Evolutionary conservation across 1,284 basidiomycete genomes (phyloP).

Genomic region (Rugosomyces carneus): DNA sequence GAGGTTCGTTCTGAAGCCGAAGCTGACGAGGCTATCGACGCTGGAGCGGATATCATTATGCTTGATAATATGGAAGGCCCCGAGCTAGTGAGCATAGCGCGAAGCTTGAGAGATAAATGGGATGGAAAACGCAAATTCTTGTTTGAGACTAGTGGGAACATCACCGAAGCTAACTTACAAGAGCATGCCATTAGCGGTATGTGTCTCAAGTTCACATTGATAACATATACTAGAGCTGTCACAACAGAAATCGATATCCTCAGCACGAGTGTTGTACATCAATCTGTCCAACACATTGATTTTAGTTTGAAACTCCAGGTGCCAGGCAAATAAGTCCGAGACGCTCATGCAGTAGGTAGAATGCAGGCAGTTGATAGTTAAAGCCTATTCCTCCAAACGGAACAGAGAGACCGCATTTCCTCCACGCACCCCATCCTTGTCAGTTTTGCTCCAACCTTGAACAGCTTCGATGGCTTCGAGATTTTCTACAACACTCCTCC

Average conservation of each 20-base stretch:
- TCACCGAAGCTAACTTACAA: slow-evolving; percentile 79
- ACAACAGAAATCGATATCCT: slow-evolving; percentile 84
- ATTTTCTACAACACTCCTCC: slow-evolving; percentile 81
- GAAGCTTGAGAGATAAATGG: slow-evolving; percentile 72
- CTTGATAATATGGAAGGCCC: slow-evolving; percentile 90
- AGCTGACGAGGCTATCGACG: slow-evolving; percentile 92
- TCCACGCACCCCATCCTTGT: slow-evolving; percentile 62
- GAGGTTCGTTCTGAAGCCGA: slow-evolving; percentile 88
- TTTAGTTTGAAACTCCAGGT: slow-evolving; percentile 91
- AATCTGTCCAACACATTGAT: slow-evolving; percentile 88
- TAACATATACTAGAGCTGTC: neutral
- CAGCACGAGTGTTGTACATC: slow-evolving; percentile 90
- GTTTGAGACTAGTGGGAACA: slow-evolving; percentile 89
- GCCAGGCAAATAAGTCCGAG: slow-evolving; percentile 24
- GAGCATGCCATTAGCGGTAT: slow-evolving; percentile 71
- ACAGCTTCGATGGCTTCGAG: slow-evolving; percentile 69
- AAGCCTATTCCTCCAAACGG: slow-evolving; percentile 28
- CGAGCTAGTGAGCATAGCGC: slow-evolving; percentile 64
- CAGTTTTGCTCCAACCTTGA: slow-evolving; percentile 52
- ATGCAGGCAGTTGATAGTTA: neutral
- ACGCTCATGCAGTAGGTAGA: neutral
- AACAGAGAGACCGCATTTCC: slow-evolving; percentile 70
- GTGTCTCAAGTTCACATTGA: too few relatives aligned
- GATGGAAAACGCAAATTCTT: slow-evolving; percentile 74
- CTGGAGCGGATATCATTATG: slow-evolving; percentile 97